A percentile compares a stretch with the other conserved stretches of the same genome.
phyloP scores from a whole-genome alignment of 176 grass and related monocot genomes.

The Carex littledalei region DNA sequence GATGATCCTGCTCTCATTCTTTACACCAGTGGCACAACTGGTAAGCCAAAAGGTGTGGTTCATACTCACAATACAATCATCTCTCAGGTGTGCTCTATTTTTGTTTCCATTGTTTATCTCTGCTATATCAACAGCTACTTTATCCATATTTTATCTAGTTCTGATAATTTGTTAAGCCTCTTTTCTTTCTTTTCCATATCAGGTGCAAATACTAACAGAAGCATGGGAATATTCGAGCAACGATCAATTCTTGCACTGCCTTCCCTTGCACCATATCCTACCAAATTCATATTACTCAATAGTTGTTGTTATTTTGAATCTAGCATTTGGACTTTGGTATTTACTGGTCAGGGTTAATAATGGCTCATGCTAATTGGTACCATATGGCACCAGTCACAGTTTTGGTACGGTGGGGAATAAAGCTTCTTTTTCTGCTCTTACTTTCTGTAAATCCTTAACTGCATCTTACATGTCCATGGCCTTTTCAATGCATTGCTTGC shows the following conservation, averaged over 20 bases:
- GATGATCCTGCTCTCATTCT: conserved; percentile 92
- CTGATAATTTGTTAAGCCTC: conserved; percentile 15
- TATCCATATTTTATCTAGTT: conserved; percentile 18
- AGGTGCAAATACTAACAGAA: conserved; percentile 86
- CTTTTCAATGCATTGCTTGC: conserved; percentile 96
- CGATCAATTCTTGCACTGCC: conserved; percentile 84
- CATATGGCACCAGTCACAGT: neutral
- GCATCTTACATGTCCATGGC: conserved; percentile 85
- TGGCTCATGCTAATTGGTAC: neutral
- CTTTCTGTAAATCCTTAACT: conserved; percentile 66
- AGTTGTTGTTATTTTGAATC: neutral
- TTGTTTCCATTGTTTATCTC: neutral
- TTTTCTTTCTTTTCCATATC: conserved; percentile 29
- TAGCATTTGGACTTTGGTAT: neutral
- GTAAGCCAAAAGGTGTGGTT: conserved; percentile 95
- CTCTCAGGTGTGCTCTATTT: conserved; percentile 53
- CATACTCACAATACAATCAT: conserved; percentile 76
- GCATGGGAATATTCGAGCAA: conserved; percentile 76
- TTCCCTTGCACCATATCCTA: conserved; percentile 97
- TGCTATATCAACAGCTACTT: conserved; percentile 15
- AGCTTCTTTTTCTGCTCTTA: neutral
- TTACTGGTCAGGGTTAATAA: neutral
- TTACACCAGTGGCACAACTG: conserved; percentile 97
- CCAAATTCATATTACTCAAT: conserved; percentile 4
- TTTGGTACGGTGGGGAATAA: neutral